Evolutionary conservation across 768 basidiomycete species (phyloP).

Genomic region (Suillus hirtellus): DNA sequence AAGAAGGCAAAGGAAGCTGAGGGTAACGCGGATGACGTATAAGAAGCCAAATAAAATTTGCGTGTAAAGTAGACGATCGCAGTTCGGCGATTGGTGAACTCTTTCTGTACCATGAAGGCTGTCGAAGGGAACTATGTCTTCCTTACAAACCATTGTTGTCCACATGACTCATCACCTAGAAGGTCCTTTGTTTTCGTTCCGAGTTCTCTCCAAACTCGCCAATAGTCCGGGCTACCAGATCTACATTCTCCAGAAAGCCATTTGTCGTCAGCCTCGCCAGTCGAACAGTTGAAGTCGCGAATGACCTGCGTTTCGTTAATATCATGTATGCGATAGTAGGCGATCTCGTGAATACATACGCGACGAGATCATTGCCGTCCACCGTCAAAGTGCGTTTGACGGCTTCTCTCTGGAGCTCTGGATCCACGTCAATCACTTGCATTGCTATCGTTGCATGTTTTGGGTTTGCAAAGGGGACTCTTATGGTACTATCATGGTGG

Average conservation of each 20-base stretch:
- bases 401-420: slow-evolving; percentile 77
- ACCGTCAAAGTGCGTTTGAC: slow-evolving; percentile 73
- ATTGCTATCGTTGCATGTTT: slow-evolving; percentile 82
- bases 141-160: slow-evolving; percentile 15
- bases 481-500: slow-evolving; percentile 49
- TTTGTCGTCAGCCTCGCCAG: slow-evolving; percentile 84
- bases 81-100: slow-evolving; percentile 18
- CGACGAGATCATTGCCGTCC: slow-evolving; percentile 67
- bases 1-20: slow-evolving; percentile 72
- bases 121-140: slow-evolving; percentile 10
- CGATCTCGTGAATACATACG: slow-evolving; percentile 50
- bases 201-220: slow-evolving; percentile 77
- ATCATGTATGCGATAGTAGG: slow-evolving; percentile 2
- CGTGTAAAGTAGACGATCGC: slow-evolving; percentile 12
- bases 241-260: slow-evolving; percentile 86
- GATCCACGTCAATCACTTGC: slow-evolving; percentile 83
- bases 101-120: slow-evolving; percentile 19
- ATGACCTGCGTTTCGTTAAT: slow-evolving; percentile 48
- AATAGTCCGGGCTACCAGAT: slow-evolving; percentile 81
- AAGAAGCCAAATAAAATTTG: neutral
- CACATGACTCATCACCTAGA: neutral
- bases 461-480: slow-evolving; percentile 73
- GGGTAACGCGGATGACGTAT: slow-evolving; percentile 9
- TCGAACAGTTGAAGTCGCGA: slow-evolving; percentile 78
- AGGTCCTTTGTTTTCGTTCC: slow-evolving; percentile 21